Evolutionary conservation across 768 basidiomycete species (phyloP).

Genomic region (Epithele typhae): DNA sequence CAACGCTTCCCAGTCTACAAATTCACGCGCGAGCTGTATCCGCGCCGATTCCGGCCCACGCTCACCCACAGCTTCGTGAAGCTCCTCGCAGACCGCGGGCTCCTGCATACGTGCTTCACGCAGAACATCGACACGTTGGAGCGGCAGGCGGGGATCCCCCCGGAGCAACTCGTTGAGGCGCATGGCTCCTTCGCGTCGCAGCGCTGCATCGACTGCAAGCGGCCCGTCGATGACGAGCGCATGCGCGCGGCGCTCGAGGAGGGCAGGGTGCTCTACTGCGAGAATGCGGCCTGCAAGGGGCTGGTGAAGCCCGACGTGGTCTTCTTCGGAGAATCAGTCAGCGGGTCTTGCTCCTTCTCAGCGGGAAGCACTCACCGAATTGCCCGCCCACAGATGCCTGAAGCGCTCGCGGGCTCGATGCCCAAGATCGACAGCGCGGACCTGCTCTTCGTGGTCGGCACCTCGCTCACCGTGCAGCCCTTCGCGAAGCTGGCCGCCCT

Average conservation of each 20-base stretch:
- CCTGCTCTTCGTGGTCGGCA: conserved; percentile 87
- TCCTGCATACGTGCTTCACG: conserved; percentile 78
- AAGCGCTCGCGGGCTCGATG: conserved; percentile 56
- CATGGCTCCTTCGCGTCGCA: conserved; percentile 93
- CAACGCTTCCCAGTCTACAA: conserved; percentile 61
- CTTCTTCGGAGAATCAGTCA: conserved; percentile 77
- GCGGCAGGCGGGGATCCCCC: conserved; percentile 73
- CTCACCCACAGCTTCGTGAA: conserved; percentile 85
- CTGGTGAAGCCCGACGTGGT: conserved; percentile 89
- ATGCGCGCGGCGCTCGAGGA: conserved; percentile 61
- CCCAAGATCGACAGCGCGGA: conserved; percentile 62
- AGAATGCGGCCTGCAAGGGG: conserved; percentile 50
- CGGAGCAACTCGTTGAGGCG: conserved; percentile 79
- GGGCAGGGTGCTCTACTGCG: conserved; percentile 66
- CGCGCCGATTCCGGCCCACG: conserved; percentile 86
- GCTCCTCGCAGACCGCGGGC: conserved; percentile 62
- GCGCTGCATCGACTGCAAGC: conserved; percentile 71
- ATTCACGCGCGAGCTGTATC: conserved; percentile 89
- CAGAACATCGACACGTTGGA: conserved; percentile 97
- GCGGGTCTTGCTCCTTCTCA: conserved; percentile 19
- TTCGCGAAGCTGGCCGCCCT: conserved; percentile 70
- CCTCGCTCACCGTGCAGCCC: conserved; percentile 81
- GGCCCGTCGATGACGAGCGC: conserved; percentile 52
- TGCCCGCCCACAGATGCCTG: conserved; percentile 56
- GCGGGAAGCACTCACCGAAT: background rate